phyloP scores from a whole-genome alignment of 2,329 filamentous ascomycete species.

The Aspergillus fijiensis region DNA sequence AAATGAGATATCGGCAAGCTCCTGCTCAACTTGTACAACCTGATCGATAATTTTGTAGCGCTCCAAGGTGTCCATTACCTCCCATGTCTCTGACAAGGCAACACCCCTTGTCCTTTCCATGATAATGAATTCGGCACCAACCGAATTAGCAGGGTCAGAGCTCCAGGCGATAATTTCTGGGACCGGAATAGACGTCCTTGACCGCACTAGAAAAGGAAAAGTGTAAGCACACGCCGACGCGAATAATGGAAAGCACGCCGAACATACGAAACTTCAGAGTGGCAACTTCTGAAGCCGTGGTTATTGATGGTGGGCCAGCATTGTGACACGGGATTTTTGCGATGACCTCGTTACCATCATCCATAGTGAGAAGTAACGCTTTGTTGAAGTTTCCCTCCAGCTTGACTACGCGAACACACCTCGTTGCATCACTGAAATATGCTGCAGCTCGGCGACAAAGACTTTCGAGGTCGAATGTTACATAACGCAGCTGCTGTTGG shows the following conservation, averaged over 20 bases:
- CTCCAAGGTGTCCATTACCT: slow-evolving; percentile 26
- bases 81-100: slow-evolving; percentile 31
- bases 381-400: slow-evolving; percentile 23
- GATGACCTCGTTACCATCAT: slow-evolving; percentile 24
- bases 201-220: slow-evolving; percentile 14
- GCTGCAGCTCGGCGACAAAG: slow-evolving; percentile 29
- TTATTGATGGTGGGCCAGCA: slow-evolving; percentile 23
- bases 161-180: slow-evolving; percentile 36
- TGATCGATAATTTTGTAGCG: slow-evolving; percentile 23
- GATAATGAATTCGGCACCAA: slow-evolving; percentile 44
- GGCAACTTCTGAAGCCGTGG: slow-evolving; percentile 39
- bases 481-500: slow-evolving; percentile 20
- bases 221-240: neutral
- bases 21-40: slow-evolving; percentile 28
- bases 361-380: slow-evolving; percentile 25
- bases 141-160: slow-evolving; percentile 30
- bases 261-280: slow-evolving; percentile 31
- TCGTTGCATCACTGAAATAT: slow-evolving; percentile 18
- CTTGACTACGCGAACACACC: slow-evolving; percentile 26
- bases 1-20: slow-evolving; percentile 27
- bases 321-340: slow-evolving; percentile 28
- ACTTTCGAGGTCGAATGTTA: slow-evolving; percentile 31
- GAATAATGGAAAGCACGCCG: neutral
- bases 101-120: slow-evolving; percentile 40
- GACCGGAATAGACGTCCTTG: slow-evolving; percentile 28